A percentile compares a stretch with the other conserved stretches of the same genome.
Evolutionary conservation across 2,329 filamentous ascomycete species (phyloP).

Genomic region (Amphichorda felina): DNA sequence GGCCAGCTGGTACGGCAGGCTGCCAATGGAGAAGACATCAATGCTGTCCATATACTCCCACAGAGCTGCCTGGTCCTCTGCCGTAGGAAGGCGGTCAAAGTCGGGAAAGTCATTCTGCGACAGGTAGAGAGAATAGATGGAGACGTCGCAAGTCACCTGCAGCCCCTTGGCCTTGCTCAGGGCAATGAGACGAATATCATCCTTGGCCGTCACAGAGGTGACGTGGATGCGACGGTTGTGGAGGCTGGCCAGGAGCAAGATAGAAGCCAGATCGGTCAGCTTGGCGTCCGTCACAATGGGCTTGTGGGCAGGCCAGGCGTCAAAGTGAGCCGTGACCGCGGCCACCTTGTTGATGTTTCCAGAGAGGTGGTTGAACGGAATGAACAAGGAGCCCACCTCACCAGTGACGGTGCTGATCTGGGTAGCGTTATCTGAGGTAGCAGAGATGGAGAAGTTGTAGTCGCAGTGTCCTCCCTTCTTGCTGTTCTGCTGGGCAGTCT

Average conservation of each 20-base stretch:
- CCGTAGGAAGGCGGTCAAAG: conserved; percentile 53
- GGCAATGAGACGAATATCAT: conserved; percentile 66
- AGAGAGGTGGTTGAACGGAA: conserved; percentile 71
- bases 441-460: conserved; percentile 69
- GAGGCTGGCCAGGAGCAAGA: conserved; percentile 64
- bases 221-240: conserved; percentile 71
- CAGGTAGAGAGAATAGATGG: conserved; percentile 68
- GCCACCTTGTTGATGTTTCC: conserved; percentile 79
- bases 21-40: conserved; percentile 70
- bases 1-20: conserved; percentile 65
- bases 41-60: conserved; percentile 65
- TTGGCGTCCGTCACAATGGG: conserved; percentile 74
- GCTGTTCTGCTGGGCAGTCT: conserved; percentile 59
- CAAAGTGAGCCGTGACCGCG: conserved; percentile 67
- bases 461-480: conserved; percentile 60
- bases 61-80: conserved; percentile 57
- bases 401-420: conserved; percentile 61
- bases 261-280: conserved; percentile 69
- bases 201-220: conserved; percentile 66
- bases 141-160: conserved; percentile 71
- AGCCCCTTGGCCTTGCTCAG: conserved; percentile 73
- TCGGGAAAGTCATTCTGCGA: conserved; percentile 59
- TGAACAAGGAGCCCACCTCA: conserved; percentile 71
- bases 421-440: conserved; percentile 60
- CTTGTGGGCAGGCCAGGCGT: conserved; percentile 65